Percentiles rank a stretch among this genome's conserved stretches.
Conservation (phyloP, 2,329 filamentous ascomycete genomes). For the Trichophyton simii region DNA sequence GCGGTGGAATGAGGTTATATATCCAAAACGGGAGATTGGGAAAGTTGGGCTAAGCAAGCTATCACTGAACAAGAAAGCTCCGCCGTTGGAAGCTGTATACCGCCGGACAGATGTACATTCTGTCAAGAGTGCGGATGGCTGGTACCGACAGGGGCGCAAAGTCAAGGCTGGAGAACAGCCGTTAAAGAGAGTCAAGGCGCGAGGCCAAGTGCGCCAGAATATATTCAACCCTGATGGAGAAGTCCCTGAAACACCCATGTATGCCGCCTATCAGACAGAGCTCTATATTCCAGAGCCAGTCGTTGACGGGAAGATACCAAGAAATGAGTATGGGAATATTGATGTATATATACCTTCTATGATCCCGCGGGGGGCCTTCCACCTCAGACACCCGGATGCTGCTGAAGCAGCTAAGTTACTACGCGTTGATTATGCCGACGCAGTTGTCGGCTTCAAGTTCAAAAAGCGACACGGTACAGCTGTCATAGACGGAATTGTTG, state of each 20-base stretch:
- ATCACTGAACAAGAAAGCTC: constrained; percentile 38
- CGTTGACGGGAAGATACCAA: constrained; percentile 54
- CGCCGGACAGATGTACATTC: constrained; percentile 66
- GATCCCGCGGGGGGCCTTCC: constrained; percentile 48
- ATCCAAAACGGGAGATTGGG: constrained; percentile 59
- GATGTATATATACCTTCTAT: constrained; percentile 53
- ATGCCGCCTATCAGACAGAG: constrained; percentile 51
- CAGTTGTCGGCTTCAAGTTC: constrained; percentile 82
- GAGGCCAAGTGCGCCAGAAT: constrained; percentile 16
- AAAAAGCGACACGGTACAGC: constrained; percentile 76
- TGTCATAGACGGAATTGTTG: constrained; percentile 63
- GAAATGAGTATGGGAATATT: constrained; percentile 50
- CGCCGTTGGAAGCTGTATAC: constrained; percentile 63
- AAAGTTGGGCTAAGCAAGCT: constrained; percentile 50
- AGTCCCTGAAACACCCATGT: constrained; percentile 45
- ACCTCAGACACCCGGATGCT: constrained; percentile 47
- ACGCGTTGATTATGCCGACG: constrained; percentile 75
- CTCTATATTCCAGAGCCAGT: constrained; percentile 66
- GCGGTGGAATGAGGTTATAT: constrained; percentile 67
- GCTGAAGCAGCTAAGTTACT: constrained; percentile 60
- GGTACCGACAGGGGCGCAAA: constrained; percentile 77
- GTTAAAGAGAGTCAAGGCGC: constrained; percentile 52
- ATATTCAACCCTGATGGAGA: constrained; percentile 32
- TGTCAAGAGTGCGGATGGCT: constrained; percentile 69
- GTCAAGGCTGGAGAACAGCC: constrained; percentile 70